Percentiles rank a stretch among this genome's conserved stretches.
Conservation (phyloP, 768 basidiomycete species). For the Russula dissimulans region DNA sequence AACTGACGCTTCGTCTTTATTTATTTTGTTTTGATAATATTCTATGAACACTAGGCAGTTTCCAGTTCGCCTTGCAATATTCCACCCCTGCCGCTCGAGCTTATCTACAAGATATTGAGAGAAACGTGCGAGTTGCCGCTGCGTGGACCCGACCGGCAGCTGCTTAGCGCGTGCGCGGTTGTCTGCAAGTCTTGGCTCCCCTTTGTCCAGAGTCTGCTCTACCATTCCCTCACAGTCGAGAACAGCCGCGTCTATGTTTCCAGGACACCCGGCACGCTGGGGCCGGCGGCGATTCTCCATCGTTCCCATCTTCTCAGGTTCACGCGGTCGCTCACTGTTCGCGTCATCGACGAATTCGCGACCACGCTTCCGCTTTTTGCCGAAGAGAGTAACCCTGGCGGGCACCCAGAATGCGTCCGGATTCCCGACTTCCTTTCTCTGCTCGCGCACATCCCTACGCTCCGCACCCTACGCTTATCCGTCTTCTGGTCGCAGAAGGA, state of each 20-base stretch:
- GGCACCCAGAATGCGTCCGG: constrained; percentile 1
- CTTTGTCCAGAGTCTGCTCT: constrained; percentile 1
- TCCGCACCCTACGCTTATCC: neutral
- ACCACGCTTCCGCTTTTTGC: neutral
- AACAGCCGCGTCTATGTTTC: neutral
- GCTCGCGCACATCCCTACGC: constrained; percentile 1
- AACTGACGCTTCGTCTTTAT: neutral
- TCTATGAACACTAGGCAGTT: neutral
- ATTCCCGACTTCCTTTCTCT: constrained; percentile 6
- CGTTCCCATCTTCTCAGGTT: neutral
- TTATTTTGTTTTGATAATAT: neutral
- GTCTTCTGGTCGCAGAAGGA: constrained; percentile 1
- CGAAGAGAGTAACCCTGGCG: neutral
- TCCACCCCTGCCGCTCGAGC: constrained; percentile 5
- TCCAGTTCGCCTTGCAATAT: neutral
- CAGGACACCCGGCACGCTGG: constrained; percentile 6
- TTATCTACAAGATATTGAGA: constrained; percentile 4
- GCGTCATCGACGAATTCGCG: constrained; percentile 3
- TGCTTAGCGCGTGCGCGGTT: constrained; percentile 1
- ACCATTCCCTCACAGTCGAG: constrained; percentile 6
- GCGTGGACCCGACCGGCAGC: neutral
- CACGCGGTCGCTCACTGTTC: constrained; percentile 3
- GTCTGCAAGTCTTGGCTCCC: constrained; percentile 15
- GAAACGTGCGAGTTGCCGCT: constrained; percentile 6
- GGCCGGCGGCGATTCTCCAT: neutral